phyloP scores from a whole-genome alignment of 148 eudicot species.

The Cornus kousa region DNA sequence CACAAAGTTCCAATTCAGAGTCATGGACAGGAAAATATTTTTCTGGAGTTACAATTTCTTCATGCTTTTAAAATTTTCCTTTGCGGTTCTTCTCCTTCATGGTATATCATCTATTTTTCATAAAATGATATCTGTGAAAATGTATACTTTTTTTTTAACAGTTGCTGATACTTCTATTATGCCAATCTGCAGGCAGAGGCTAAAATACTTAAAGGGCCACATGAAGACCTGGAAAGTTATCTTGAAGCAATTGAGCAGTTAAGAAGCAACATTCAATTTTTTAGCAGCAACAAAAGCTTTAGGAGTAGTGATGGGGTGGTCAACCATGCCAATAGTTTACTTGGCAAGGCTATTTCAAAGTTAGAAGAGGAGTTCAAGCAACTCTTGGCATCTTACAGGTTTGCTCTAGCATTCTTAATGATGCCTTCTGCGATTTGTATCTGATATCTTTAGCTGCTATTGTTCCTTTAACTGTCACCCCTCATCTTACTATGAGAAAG shows the following conservation, averaged over 20 bases:
- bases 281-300: constrained; percentile 85
- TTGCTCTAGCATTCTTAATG: constrained; percentile 7
- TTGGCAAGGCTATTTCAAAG: constrained; percentile 85
- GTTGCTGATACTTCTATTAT: background rate
- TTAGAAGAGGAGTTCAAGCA: constrained; percentile 96
- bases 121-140: background rate
- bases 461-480: background rate
- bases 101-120: background rate
- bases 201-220: constrained; percentile 95
- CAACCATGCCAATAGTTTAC: constrained; percentile 74
- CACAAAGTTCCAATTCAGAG: too few relatives aligned
- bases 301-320: constrained; percentile 87
- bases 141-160: background rate
- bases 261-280: constrained; percentile 69
- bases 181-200: constrained; percentile 73
- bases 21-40: too few relatives aligned
- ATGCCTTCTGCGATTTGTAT: background rate
- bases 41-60: too few relatives aligned
- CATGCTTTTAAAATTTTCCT: background rate
- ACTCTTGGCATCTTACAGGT: constrained; percentile 81
- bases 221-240: constrained; percentile 91
- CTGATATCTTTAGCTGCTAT: background rate
- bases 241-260: constrained; percentile 95
- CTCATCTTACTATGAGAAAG: background rate
- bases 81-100: background rate